Conservation (phyloP, 768 basidiomycete genomes). For the Goffeauzyma gilvescens region DNA sequence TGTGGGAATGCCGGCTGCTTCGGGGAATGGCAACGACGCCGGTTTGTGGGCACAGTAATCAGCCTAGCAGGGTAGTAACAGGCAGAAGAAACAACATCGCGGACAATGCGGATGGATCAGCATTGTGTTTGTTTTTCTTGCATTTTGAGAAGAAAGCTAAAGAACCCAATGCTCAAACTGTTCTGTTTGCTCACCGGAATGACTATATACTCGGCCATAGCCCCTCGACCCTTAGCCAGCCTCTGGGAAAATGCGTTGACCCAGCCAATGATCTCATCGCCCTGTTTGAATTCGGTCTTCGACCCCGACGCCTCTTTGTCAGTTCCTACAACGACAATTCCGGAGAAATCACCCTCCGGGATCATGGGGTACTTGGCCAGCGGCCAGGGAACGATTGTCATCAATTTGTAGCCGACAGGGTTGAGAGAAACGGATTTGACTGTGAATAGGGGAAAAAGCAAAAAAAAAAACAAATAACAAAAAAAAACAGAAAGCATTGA, state of each 20-base stretch:
- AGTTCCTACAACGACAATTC: slow-evolving; percentile 37
- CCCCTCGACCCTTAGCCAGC: slow-evolving; percentile 6
- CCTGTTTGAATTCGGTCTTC: neutral
- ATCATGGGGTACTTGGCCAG: slow-evolving; percentile 39
- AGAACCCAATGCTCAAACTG: no score
- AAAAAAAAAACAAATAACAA: no score
- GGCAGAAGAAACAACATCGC: no score
- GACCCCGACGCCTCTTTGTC: neutral
- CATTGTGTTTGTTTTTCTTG: neutral
- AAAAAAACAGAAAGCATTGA: no score
- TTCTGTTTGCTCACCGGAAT: slow-evolving; percentile 15
- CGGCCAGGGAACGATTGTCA: slow-evolving; percentile 34
- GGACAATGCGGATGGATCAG: neutral
- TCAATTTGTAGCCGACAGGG: slow-evolving; percentile 13
- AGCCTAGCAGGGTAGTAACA: no score
- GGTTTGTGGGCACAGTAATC: slow-evolving; percentile 35
- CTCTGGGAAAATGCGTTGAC: no score
- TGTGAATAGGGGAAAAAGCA: neutral
- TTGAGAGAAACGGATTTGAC: slow-evolving; percentile 8
- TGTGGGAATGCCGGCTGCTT: slow-evolving; percentile 45
- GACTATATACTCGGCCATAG: slow-evolving; percentile 6
- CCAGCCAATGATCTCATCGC: neutral
- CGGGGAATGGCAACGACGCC: slow-evolving; percentile 38
- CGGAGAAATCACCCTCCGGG: slow-evolving; percentile 47
- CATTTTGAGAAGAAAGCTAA: neutral